Evolutionary conservation across 176 grass and related monocot genomes (phyloP), one percentile per base, ranked within the genome.

Genomic region (Lolium perenne): DNA sequence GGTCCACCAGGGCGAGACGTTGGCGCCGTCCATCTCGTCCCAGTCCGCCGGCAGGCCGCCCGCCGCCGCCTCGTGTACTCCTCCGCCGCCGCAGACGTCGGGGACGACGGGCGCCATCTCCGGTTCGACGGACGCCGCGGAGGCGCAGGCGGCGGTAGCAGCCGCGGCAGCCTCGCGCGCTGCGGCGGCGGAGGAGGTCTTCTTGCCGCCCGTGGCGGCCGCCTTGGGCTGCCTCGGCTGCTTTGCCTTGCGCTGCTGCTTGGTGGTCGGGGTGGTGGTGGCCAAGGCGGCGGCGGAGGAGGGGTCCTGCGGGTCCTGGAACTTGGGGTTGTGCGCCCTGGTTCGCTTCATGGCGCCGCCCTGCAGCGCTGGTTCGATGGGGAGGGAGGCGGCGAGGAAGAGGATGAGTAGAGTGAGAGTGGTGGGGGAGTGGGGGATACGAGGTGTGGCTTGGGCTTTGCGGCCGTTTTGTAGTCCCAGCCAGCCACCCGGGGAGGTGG

Each of bases 281-380:
- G 60, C 54, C 8, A 2, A 29, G 7, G 53, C 54, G 6, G 69
- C 55, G 11, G n/a, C 32, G 0, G 49, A 35, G 32, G 32, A 6
- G 53, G 15, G n/a, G 22, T 86, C 86, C 65, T 29, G 77, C 5
- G 80, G 57, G 12, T 87, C 81, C 74, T 84, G 58, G 20, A 6
- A 20, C 81, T 87, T 60, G 49, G 87, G 71, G 20, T 60, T 79
- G 67, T 87, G 84, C 71, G 85, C 90, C 14, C 90, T 79, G 8
- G 81, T 86, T 18, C 93, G 90, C 76, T 94, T 94, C 93, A 92
- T 94, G 71, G 7, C 48, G 40, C 32, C 32, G 32, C 32, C 32
- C 32, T 35, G 32, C 32, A 35, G 32, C 32, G 1, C 32, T 35
- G 32, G 2, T 8, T 23, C 1, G n/a, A 59, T 74, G 55, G 2